These are phyloP conservation scores for Calocybe cyanea DNA, from an alignment of 768 basidiomycete genomes.

Conservation along the genomic window DNA sequence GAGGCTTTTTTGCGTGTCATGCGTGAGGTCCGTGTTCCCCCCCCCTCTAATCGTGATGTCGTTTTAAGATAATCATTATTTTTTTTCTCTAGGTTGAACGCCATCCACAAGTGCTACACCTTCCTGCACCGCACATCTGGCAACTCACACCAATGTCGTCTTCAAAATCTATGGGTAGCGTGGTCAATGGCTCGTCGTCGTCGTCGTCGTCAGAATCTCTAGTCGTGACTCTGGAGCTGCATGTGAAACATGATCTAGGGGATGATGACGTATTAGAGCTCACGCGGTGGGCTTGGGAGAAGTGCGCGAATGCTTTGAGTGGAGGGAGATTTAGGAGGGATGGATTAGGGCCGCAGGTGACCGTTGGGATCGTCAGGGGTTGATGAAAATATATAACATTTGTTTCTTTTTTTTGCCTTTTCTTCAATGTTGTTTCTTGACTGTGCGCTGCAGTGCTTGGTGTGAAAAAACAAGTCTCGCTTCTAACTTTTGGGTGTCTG, in stretches of 20 bases:
- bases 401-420: no score
- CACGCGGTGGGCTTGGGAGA: slow-evolving; percentile 76
- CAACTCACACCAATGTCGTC: slow-evolving; percentile 57
- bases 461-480: no score
- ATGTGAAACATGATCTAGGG: slow-evolving; percentile 60
- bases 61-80: slow-evolving; percentile 1
- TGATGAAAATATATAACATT: slow-evolving; percentile 22
- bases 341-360: slow-evolving; percentile 58
- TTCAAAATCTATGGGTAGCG: background rate
- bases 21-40: slow-evolving; percentile 84
- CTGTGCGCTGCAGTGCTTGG: no score
- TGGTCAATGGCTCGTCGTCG: slow-evolving; percentile 1
- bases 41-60: no score
- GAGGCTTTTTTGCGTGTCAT: slow-evolving; percentile 76
- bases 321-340: slow-evolving; percentile 33
- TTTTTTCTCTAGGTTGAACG: slow-evolving; percentile 60
- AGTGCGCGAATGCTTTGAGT: slow-evolving; percentile 51
- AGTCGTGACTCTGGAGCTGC: slow-evolving; percentile 77
- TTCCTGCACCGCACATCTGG: slow-evolving; percentile 87
- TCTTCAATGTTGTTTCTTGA: background rate
- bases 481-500: no score
- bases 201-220: slow-evolving; percentile 25
- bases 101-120: slow-evolving; percentile 78
- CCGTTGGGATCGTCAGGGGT: slow-evolving; percentile 68
- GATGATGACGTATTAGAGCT: slow-evolving; percentile 71